These are phyloP conservation scores for Hypoxylon cercidicola DNA, from an alignment of 495 filamentous ascomycete genomes.

Conservation along the genomic window DNA sequence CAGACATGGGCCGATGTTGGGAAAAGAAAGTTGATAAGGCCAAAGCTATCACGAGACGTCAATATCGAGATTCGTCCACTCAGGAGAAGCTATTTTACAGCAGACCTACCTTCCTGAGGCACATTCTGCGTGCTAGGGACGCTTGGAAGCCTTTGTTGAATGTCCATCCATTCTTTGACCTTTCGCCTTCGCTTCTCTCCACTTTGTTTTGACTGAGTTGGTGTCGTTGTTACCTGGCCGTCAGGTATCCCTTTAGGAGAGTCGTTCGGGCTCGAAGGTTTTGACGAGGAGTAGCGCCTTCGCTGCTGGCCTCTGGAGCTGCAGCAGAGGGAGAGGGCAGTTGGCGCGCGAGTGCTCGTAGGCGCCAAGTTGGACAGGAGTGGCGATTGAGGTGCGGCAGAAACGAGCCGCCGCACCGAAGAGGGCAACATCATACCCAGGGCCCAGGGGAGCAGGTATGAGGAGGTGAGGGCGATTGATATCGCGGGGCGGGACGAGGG, in stretches of 20 bases:
- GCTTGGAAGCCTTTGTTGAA: slow-evolving; percentile 71
- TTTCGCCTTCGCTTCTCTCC: slow-evolving; percentile 61
- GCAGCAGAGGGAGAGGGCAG: slow-evolving; percentile 50
- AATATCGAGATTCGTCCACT: slow-evolving; percentile 18
- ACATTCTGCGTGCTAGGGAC: slow-evolving; percentile 87
- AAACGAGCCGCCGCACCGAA: slow-evolving; percentile 60
- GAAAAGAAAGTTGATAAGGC: slow-evolving; percentile 94
- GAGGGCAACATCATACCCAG: slow-evolving; percentile 61
- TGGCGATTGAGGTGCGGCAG: slow-evolving; percentile 54
- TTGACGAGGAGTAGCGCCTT: slow-evolving; percentile 64
- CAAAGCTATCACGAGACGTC: slow-evolving; percentile 67
- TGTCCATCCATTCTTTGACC: slow-evolving; percentile 48
- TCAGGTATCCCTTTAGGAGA: slow-evolving; percentile 59
- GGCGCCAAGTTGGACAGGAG: slow-evolving; percentile 52
- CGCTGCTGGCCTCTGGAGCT: slow-evolving; percentile 54
- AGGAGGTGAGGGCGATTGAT: slow-evolving; percentile 16
- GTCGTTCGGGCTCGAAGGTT: slow-evolving; percentile 65
- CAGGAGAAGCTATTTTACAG: not conserved
- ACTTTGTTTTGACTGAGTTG: slow-evolving; percentile 49
- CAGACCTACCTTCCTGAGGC: slow-evolving; percentile 71
- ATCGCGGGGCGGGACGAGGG: slow-evolving; percentile 29
- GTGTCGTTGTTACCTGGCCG: slow-evolving; percentile 53
- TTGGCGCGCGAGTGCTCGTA: slow-evolving; percentile 48
- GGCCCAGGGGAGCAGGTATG: slow-evolving; percentile 30
- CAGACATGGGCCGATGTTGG: slow-evolving; percentile 90